Evolutionary conservation across 2,329 filamentous ascomycete genomes (phyloP).

Genomic region (Bipolaris gigantea): DNA sequence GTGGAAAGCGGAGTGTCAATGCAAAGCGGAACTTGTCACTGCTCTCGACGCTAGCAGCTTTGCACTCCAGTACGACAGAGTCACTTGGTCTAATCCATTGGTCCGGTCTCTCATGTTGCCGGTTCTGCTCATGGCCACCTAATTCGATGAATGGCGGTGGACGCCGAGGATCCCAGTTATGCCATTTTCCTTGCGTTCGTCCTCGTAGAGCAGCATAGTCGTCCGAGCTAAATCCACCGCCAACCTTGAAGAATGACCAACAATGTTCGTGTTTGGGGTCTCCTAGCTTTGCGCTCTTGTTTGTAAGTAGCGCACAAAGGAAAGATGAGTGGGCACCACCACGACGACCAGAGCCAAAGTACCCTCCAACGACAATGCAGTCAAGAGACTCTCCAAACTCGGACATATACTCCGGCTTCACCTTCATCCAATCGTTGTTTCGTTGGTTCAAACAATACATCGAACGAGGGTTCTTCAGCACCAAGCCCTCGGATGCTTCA

Average conservation of each 20-base stretch:
- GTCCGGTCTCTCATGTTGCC: slow-evolving; percentile 78
- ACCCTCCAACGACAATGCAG: slow-evolving; percentile 85
- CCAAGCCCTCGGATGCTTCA: slow-evolving; percentile 84
- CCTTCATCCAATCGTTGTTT: slow-evolving; percentile 97
- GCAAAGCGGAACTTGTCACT: slow-evolving; percentile 78
- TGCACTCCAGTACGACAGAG: slow-evolving; percentile 84
- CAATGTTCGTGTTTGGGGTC: slow-evolving; percentile 69
- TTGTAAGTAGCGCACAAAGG: slow-evolving; percentile 81
- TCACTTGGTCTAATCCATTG: slow-evolving; percentile 91
- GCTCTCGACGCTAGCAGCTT: slow-evolving; percentile 75
- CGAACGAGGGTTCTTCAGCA: slow-evolving; percentile 90
- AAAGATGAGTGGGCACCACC: slow-evolving; percentile 85
- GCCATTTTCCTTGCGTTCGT: slow-evolving; percentile 89
- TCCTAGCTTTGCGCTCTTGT: slow-evolving; percentile 65
- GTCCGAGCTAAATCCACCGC: slow-evolving; percentile 83
- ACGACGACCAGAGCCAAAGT: slow-evolving; percentile 84
- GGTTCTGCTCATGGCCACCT: slow-evolving; percentile 66
- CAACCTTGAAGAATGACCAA: slow-evolving; percentile 96
- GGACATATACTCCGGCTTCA: slow-evolving; percentile 98
- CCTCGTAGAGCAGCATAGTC: slow-evolving; percentile 85
- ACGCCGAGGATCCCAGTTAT: slow-evolving; percentile 74
- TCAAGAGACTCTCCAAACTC: slow-evolving; percentile 94
- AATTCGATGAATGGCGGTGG: slow-evolving; percentile 82
- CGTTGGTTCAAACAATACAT: slow-evolving; percentile 85
- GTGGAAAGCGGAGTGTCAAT: slow-evolving; percentile 84